phyloP scores from a whole-genome alignment of 1,284 basidiomycete species.

The Rhodotorula sp. region DNA sequence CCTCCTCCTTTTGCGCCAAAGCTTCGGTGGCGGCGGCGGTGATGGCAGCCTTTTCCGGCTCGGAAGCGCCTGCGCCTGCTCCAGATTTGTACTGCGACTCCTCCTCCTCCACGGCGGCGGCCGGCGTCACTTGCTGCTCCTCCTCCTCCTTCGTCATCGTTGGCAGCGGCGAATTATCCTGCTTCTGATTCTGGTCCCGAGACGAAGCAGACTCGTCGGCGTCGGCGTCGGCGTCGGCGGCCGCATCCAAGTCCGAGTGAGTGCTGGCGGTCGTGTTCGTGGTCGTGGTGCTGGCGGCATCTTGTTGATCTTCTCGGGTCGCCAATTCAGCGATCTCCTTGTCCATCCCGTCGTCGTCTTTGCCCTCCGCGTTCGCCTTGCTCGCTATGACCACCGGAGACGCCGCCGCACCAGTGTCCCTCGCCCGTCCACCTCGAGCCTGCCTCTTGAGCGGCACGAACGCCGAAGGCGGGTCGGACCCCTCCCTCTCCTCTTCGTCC shows the following conservation, averaged over 20 bases:
- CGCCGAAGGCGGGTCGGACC: slow-evolving; percentile 25
- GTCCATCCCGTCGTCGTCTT: not conserved
- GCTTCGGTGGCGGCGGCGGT: no score
- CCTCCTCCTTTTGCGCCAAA: no score
- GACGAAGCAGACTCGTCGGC: no score
- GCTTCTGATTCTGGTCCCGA: no score
- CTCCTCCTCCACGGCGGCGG: no score
- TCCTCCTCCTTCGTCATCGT: no score
- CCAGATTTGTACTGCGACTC: no score
- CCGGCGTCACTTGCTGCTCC: no score
- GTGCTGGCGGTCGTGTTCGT: not conserved
- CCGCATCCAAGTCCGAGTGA: slow-evolving; percentile 13
- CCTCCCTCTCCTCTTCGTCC: not conserved
- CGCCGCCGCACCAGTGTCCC: not conserved
- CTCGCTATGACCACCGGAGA: not conserved
- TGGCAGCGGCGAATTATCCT: no score
- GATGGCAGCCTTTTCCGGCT: no score
- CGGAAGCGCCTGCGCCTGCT: no score
- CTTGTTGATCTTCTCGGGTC: not conserved
- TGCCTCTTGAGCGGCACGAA: slow-evolving; percentile 29
- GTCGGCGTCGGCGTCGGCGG: not conserved
- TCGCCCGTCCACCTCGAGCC: slow-evolving; percentile 15
- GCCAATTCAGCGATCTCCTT: not conserved
- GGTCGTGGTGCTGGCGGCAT: not conserved
- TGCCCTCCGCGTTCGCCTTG: not conserved